Percentiles rank a stretch among this genome's conserved stretches.
These are phyloP conservation scores for Ustilago loliicola DNA, from an alignment of 1,284 basidiomycete genomes.

Conservation along the genomic window DNA sequence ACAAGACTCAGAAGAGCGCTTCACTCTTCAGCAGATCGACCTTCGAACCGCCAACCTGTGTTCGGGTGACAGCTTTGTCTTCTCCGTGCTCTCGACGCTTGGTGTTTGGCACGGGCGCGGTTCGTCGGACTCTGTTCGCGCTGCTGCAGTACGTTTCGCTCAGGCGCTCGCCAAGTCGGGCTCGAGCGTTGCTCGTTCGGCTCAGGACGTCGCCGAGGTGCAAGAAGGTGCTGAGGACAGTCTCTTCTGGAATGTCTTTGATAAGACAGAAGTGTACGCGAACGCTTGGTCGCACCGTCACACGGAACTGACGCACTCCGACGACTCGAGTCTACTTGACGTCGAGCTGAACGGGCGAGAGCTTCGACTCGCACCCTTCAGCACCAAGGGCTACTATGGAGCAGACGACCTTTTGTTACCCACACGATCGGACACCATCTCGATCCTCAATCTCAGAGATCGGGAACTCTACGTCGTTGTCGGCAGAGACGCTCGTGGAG, in stretches of 20 bases:
- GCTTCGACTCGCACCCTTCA: slow-evolving; percentile 21
- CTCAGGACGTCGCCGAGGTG: slow-evolving; percentile 43
- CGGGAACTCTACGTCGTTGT: slow-evolving; percentile 61
- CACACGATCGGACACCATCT: slow-evolving; percentile 36
- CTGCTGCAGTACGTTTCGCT: slow-evolving; percentile 52
- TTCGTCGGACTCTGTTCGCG: slow-evolving; percentile 40
- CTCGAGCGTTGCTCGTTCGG: slow-evolving; percentile 22
- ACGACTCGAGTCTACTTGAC: slow-evolving; percentile 27
- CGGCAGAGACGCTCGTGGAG: slow-evolving; percentile 52
- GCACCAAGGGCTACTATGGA: slow-evolving; percentile 27
- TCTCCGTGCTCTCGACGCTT: slow-evolving; percentile 39
- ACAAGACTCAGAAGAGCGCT: slow-evolving; percentile 16
- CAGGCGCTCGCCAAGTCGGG: slow-evolving; percentile 39
- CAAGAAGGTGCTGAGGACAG: slow-evolving; percentile 61
- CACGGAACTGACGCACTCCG: slow-evolving; percentile 11
- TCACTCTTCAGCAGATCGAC: slow-evolving; percentile 61
- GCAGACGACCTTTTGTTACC: slow-evolving; percentile 43
- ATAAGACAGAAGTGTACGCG: slow-evolving; percentile 49
- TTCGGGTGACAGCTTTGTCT: slow-evolving; percentile 59
- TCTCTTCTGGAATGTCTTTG: slow-evolving; percentile 59
- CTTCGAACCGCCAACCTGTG: slow-evolving; percentile 55
- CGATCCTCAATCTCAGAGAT: slow-evolving; percentile 49
- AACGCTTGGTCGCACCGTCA: slow-evolving; percentile 49
- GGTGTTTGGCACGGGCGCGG: slow-evolving; percentile 66
- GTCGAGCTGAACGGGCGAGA: slow-evolving; percentile 35